phyloP scores from a whole-genome alignment of 371 early-diverging fungal species.

The Chytridiales sp. region DNA sequence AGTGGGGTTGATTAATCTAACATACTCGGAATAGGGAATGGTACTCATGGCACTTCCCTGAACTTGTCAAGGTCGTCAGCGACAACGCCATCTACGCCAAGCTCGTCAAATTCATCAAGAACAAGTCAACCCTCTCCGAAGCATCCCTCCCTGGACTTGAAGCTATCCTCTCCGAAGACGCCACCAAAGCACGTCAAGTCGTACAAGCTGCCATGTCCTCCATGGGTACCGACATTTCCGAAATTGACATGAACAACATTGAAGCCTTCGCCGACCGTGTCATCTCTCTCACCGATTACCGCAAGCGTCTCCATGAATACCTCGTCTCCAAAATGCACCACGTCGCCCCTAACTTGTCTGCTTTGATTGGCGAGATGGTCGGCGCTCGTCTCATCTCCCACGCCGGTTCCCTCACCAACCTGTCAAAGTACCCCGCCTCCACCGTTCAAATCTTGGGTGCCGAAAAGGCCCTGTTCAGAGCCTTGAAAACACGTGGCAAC shows the following conservation, averaged over 20 bases:
- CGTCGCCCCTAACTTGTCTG: conserved; percentile 97
- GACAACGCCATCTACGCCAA: conserved; percentile 91
- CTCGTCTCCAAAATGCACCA: conserved; percentile 92
- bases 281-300: conserved; percentile 88
- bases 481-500: conserved; percentile 96
- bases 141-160: conserved; percentile 72
- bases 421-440: conserved; percentile 95
- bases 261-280: conserved; percentile 92
- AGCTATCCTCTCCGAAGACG: conserved; percentile 43
- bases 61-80: conserved; percentile 90
- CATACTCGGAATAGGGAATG: conserved; percentile 71
- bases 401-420: conserved; percentile 95
- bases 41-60: conserved; percentile 99
- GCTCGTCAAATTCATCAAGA: conserved; percentile 82
- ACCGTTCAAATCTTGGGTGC: conserved; percentile 99
- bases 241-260: conserved; percentile 92
- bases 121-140: conserved; percentile 83
- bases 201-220: conserved; percentile 91
- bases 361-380: conserved; percentile 95
- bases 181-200: conserved; percentile 64
- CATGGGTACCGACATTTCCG: conserved; percentile 91
- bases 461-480: conserved; percentile 98
- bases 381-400: conserved; percentile 95
- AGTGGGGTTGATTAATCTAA: neutral
- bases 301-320: conserved; percentile 86